Base-by-base conservation (phyloP, 345 rosid genomes). In the Balakata baccata region DNA sequence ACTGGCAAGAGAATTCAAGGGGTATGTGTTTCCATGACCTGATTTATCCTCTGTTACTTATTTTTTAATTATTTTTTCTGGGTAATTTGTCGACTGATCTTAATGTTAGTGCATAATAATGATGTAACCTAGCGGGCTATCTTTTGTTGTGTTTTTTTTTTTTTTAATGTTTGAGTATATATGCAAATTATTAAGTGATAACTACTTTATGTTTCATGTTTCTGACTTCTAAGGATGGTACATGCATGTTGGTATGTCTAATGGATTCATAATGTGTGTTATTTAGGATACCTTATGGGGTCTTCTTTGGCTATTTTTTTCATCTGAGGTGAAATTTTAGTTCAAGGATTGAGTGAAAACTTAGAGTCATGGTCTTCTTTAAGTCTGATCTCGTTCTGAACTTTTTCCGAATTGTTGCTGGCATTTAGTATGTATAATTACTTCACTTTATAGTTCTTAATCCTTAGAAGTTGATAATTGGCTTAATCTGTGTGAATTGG, bases 1-100 rank as follows among this genome's bases (percentile, higher is more conserved):
- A 89, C 97, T 50, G 94, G 92, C 53, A 91, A 93, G 87, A 86
- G 97, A 77, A 93, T 93, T 68, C 98, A 93, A 83, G 98, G 98
- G 82, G 98, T 93, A 87, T 73, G 80, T 29, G 5, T 16, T 23
- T 51, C 46, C 7, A 18, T 6, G 3, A 49, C 5, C 14, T 16
- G 17, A 68, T 67, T 3, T 39, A 2, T 6, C 5, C 8, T 25
- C 23, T 1, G n/a, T 16, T 17, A 8, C n/a, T 54, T 10, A 29
- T 1, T 43, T 20, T 16, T 17, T 37, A 38, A 16, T 62, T 0
- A 2, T 37, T 62, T 2, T 14, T 37, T 37, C 11, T 37, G 10
- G 66, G 22, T 16, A 6, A 13, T 61, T 37, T 62, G 4, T 62
- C 3, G 9, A 62, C 37, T 37, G 11, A 37, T 38, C 11, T 62